Base-by-base conservation (phyloP, 495 filamentous ascomycete genomes). In the Penicillium longicatenatum region DNA sequence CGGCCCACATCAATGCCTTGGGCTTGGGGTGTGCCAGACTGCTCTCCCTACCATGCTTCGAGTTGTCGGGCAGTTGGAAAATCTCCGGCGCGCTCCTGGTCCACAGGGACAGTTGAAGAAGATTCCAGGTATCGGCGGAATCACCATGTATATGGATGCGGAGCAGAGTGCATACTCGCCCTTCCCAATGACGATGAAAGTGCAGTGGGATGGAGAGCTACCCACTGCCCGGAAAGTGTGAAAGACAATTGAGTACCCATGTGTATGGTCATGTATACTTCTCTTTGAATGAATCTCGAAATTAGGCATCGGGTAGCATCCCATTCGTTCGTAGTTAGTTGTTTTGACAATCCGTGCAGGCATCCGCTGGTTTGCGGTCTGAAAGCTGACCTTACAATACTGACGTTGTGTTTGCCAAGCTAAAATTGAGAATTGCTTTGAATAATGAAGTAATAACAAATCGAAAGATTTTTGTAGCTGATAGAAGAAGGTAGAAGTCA, bases 81-180 rank as follows among this genome's bases (percentile, higher is more conserved):
- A 81, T 12, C 64, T 93, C 11, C 78, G 86, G 10, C 82, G 86
- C 46, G 85, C 84, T 0, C 77, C 82, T 0, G 89, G 89, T 0
- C 70, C 77, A 6, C 84, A 89, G 72, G 90, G 90, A 1, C 71
- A 85, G 54, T 66, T 92, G 54, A 92, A 91, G 75, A 86, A 79
- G 66, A 71, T 91, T 5, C 62, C 73, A 0, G 77, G 75, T 9
- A 73, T 77, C 1, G 83, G 79, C 16, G 86, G 82, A 0, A 79
- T 82, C 52, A 81, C 82, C 14, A 75, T 84, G 52, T 93, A 92
- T 54, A 82, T 93, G 81, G 81, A 82, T 42, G 82, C 87, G 52
- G 85, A 93, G 64, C 84, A 87, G 67, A 88, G 85, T 20, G 75
- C 75, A n/a, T 82, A 83, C 63, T 88, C 81, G 60, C 82, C 88